Percentiles rank a stretch among this genome's conserved stretches.
phyloP scores from a whole-genome alignment of 306 rosid species.

The Betula pendula region DNA sequence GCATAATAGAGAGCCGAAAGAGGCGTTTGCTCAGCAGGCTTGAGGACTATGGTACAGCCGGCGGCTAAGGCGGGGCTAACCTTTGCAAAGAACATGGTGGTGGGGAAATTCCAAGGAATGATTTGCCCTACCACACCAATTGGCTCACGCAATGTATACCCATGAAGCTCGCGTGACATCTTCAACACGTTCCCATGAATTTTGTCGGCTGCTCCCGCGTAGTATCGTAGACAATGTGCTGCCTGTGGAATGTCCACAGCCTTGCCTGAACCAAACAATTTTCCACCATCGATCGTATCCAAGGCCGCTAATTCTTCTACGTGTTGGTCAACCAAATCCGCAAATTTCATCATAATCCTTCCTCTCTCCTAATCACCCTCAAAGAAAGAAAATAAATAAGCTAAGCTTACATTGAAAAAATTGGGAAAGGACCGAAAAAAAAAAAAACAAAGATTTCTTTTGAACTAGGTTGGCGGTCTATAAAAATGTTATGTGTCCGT shows the following conservation, averaged over 20 bases:
- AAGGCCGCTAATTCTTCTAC: conserved; percentile 65
- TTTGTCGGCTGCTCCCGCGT: conserved; percentile 93
- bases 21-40: conserved; percentile 93
- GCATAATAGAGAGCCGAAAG: conserved; percentile 82
- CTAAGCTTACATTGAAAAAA: background rate
- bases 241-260: conserved; percentile 47
- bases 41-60: conserved; percentile 83
- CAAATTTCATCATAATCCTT: conserved; percentile 59
- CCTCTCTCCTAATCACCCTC: conserved; percentile 59
- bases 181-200: conserved; percentile 76
- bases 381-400: background rate
- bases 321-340: conserved; percentile 61
- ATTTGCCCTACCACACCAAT: conserved; percentile 85
- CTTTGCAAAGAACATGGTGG: conserved; percentile 50
- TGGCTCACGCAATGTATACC: conserved; percentile 73
- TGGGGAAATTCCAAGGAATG: conserved; percentile 91
- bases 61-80: conserved; percentile 76
- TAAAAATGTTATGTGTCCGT: too few species aligned
- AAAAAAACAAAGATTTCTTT: too few species aligned
- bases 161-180: conserved; percentile 48
- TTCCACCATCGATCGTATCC: conserved; percentile 74
- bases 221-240: conserved; percentile 54
- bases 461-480: too few species aligned
- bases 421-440: too few species aligned
- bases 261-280: conserved; percentile 43